Percentiles rank a stretch among this genome's conserved stretches.
These are phyloP conservation scores for Alternaria alternata DNA, from an alignment of 2,329 filamentous ascomycete species.

Conservation along the genomic window DNA sequence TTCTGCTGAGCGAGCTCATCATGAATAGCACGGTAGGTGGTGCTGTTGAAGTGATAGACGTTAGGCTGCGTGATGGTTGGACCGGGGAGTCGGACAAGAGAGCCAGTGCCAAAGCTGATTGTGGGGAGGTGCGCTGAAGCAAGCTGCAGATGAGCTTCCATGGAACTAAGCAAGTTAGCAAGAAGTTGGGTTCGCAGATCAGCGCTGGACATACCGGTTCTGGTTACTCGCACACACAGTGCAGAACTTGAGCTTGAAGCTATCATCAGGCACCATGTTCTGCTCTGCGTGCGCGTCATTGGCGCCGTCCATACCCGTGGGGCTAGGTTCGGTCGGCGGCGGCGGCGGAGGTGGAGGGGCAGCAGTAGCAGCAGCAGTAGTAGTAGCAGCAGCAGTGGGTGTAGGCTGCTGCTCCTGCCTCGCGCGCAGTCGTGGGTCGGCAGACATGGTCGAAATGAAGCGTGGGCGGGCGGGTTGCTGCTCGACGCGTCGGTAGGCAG, in stretches of 20 bases:
- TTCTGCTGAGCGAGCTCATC: conserved; percentile 89
- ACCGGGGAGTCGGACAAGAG: conserved; percentile 89
- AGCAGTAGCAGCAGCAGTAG: conserved; percentile 36
- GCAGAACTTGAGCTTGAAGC: conserved; percentile 94
- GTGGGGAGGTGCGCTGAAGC: conserved; percentile 87
- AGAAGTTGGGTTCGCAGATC: no score
- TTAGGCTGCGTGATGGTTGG: conserved; percentile 93
- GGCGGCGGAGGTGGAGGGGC: conserved; percentile 62
- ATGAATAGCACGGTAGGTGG: conserved; percentile 94
- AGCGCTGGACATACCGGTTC: conserved; percentile 74
- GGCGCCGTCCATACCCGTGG: conserved; percentile 43
- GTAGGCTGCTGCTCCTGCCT: conserved; percentile 50
- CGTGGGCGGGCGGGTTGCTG: neutral
- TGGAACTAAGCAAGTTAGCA: conserved; percentile 67
- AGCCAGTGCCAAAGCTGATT: conserved; percentile 96
- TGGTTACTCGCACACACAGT: conserved; percentile 99
- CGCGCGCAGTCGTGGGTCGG: conserved; percentile 60
- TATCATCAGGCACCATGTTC: conserved; percentile 53
- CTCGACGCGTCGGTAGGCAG: conserved; percentile 8
- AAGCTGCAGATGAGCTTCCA: conserved; percentile 97
- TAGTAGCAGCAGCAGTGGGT: conserved; percentile 41
- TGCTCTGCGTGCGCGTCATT: conserved; percentile 34
- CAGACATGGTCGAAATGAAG: conserved; percentile 43
- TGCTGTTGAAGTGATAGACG: conserved; percentile 97
- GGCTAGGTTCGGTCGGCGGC: conserved; percentile 48